Base-by-base conservation (phyloP, 2,329 filamentous ascomycete genomes). In the Esteya vermicola region DNA sequence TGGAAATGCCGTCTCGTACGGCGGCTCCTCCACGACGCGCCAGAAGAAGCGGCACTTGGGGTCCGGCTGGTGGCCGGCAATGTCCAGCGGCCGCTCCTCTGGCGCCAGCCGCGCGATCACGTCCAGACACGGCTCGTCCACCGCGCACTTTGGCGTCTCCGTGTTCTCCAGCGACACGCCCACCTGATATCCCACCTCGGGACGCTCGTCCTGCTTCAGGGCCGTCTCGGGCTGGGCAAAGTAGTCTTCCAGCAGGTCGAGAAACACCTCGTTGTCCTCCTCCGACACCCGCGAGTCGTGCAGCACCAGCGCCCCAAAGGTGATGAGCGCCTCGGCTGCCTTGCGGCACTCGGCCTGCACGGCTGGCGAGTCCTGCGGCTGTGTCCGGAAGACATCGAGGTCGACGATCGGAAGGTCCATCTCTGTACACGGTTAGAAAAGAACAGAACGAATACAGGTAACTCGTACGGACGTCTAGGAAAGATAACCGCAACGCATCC, bases 31-130 rank as follows among this genome's bases (percentile, higher is more conserved):
- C 10, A 59, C 64, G 68, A 77, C 73, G 45, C 68, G 59, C 72
- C 72, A 77, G 54, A 77, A 77, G 61, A 77, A 77, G 33, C 72
- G 63, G 50, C 71, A 75, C 56, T 77, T 77, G 30, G 72, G 72
- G 42, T 77, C 72, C 0, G 72, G 72, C 22, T 60, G 52, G 52
- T 76, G 72, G 7, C 54, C 69, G n/a, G 55, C 48, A 47, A 77
- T 69, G 50, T 77, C 72, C 9, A 76, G 62, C 4, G 72, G 72
- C 30, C 72, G 58, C 60, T 77, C 69, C 2, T 58, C 58, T 2
- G 70, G 70, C 3, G 60, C 63, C 20, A 77, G 63, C 5, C 71
- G 63, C 48, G 60, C 48, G 47, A 77, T 76, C 33, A 77, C 64
- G 45, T 65, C 59, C 26, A 75, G 62, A 47, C 72, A 77, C 23